phyloP scores from a whole-genome alignment of 2,329 filamentous ascomycete species.

The Alternaria sp. region DNA sequence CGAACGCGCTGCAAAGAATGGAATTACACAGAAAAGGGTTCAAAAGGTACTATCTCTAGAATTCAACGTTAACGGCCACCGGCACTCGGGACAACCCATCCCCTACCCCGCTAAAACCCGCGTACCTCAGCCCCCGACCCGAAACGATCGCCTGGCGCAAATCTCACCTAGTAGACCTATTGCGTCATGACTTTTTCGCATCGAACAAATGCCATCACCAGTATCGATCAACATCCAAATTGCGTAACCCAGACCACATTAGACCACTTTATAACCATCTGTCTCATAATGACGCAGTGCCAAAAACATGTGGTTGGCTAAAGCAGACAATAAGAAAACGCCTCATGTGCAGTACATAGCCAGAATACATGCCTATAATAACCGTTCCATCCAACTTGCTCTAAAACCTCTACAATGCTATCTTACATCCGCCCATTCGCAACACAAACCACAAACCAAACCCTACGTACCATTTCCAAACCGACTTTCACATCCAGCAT shows the following conservation, averaged over 20 bases:
- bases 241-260: neutral
- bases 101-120: conserved; percentile 11
- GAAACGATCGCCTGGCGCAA: conserved; percentile 14
- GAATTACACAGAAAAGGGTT: neutral
- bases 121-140: conserved; percentile 4
- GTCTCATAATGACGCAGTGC: conserved; percentile 21
- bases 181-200: conserved; percentile 38
- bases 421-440: conserved; percentile 24
- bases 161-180: conserved; percentile 19
- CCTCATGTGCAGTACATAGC: neutral
- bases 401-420: conserved; percentile 17
- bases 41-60: neutral
- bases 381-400: neutral
- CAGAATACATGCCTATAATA: conserved; percentile 7
- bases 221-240: conserved; percentile 7
- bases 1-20: too few relatives aligned
- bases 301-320: conserved; percentile 14
- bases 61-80: neutral
- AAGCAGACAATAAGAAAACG: neutral
- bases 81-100: conserved; percentile 1
- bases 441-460: conserved; percentile 23
- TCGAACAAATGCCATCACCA: conserved; percentile 15
- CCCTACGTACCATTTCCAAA: conserved; percentile 25
- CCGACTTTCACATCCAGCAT: conserved; percentile 24
- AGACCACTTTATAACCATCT: too few relatives aligned